Percentiles rank a stretch among this genome's conserved stretches.
phyloP scores from a whole-genome alignment of 2,329 filamentous ascomycete genomes.

The Colletotrichum euphorbiae region DNA sequence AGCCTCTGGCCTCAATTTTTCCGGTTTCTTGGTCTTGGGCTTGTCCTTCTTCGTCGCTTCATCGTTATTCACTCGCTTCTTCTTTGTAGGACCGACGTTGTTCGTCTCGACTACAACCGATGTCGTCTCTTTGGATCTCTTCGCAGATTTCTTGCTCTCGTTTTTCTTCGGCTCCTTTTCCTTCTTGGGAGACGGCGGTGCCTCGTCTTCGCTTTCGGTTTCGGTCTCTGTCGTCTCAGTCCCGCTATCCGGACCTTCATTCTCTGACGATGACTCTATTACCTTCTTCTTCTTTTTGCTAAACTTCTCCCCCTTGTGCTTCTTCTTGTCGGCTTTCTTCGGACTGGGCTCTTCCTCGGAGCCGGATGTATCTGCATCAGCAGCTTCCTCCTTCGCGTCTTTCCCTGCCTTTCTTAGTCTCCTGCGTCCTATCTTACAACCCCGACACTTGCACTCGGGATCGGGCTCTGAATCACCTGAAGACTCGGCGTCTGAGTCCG shows the following conservation, averaged over 20 bases:
- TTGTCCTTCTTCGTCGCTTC: constrained; percentile 28
- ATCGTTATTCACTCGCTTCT: constrained; percentile 10
- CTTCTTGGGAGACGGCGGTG: constrained; percentile 18
- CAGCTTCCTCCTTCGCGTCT: constrained; percentile 9
- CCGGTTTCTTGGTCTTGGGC: constrained; percentile 32
- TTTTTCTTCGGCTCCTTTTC: constrained; percentile 37
- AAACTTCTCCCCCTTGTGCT: constrained; percentile 20
- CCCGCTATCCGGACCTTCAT: constrained; percentile 34
- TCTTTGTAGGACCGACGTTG: constrained; percentile 28
- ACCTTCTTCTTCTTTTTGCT: constrained; percentile 39
- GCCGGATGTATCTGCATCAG: constrained; percentile 32
- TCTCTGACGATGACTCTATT: constrained; percentile 29
- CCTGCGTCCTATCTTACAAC: constrained; percentile 20
- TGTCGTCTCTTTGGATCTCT: constrained; percentile 26
- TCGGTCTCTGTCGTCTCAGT: constrained; percentile 43
- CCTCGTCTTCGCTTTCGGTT: constrained; percentile 41
- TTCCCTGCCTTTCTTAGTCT: constrained; percentile 27
- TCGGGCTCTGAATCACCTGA: constrained; percentile 22
- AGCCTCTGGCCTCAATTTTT: constrained; percentile 42
- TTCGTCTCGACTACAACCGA: neutral
- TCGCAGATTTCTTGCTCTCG: constrained; percentile 31
- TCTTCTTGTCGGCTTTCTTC: constrained; percentile 34
- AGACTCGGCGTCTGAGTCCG: constrained; percentile 37
- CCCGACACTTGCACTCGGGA: constrained; percentile 15
- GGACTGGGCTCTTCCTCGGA: constrained; percentile 24